phyloP scores from a whole-genome alignment of 2,329 filamentous ascomycete genomes.

The Penicillium sp. region DNA sequence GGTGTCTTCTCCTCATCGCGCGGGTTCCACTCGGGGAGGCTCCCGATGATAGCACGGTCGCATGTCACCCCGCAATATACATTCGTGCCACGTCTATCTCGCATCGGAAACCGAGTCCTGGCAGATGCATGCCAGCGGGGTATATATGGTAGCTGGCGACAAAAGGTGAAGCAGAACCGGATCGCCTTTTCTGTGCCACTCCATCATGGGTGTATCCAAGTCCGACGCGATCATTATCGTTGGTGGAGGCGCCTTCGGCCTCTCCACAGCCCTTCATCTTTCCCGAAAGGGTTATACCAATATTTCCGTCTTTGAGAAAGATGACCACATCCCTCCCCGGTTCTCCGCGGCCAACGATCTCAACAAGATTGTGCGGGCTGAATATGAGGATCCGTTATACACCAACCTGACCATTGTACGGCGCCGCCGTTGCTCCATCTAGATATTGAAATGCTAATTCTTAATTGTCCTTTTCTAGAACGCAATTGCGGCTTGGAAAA shows the following conservation, averaged over 20 bases:
- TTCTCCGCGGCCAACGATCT: conserved; percentile 59
- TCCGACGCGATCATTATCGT: conserved; percentile 34
- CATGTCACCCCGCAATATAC: conserved; percentile 1
- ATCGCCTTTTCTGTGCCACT: neutral
- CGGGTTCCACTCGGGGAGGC: conserved; percentile 12
- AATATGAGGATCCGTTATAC: conserved; percentile 60
- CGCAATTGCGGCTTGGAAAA: conserved; percentile 55
- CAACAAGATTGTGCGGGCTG: conserved; percentile 61
- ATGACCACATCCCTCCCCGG: conserved; percentile 47
- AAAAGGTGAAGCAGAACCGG: neutral
- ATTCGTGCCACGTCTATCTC: conserved; percentile 1
- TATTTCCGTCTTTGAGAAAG: conserved; percentile 50
- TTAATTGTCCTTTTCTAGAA: conserved; percentile 29
- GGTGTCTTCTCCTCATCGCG: conserved; percentile 4
- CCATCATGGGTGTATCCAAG: conserved; percentile 20
- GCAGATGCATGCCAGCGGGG: conserved; percentile 4
- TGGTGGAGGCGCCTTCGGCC: conserved; percentile 52
- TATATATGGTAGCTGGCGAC: conserved; percentile 11
- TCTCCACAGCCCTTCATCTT: conserved; percentile 52
- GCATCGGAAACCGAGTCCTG: conserved; percentile 7
- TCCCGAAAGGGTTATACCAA: conserved; percentile 45
- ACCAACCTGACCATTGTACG: conserved; percentile 53
- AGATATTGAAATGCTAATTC: neutral
- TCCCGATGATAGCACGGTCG: conserved; percentile 12
- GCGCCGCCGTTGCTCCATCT: neutral